These are phyloP conservation scores for Fusarium equiseti DNA, from an alignment of 2,329 filamentous ascomycete species.

Conservation along the genomic window DNA sequence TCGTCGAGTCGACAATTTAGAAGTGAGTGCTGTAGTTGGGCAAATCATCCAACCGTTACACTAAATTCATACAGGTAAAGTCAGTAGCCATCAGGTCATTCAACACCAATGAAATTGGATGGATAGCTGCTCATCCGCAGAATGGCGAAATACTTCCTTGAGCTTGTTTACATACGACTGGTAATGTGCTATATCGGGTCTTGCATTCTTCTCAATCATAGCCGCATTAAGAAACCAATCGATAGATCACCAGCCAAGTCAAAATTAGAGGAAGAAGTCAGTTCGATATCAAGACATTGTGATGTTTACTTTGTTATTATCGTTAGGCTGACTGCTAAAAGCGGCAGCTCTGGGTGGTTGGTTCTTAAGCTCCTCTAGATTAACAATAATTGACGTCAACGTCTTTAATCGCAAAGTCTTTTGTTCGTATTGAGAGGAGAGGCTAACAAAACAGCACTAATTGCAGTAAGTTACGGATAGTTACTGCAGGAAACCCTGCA, in stretches of 20 bases:
- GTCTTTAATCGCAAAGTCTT: neutral
- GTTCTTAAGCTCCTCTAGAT: neutral
- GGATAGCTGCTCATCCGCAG: neutral
- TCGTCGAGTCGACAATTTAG: neutral
- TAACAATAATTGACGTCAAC: conserved; percentile 22
- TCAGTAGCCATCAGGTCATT: neutral
- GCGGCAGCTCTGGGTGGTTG: neutral
- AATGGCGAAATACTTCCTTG: neutral
- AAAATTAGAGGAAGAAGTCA: neutral
- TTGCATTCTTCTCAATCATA: neutral
- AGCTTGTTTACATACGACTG: neutral
- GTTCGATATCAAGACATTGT: neutral
- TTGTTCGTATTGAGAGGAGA: conserved; percentile 1
- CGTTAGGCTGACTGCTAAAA: neutral
- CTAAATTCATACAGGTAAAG: neutral
- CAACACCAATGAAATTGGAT: neutral
- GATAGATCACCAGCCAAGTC: neutral
- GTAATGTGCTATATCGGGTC: neutral
- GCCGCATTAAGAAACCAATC: neutral
- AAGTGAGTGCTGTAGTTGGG: neutral
- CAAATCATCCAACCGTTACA: neutral
- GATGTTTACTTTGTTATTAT: neutral
- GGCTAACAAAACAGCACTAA: neutral
- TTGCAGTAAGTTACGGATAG: neutral
- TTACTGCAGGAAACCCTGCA: neutral